Base-by-base conservation (phyloP, 331 rosid genomes). In the Acacia pycnantha region DNA sequence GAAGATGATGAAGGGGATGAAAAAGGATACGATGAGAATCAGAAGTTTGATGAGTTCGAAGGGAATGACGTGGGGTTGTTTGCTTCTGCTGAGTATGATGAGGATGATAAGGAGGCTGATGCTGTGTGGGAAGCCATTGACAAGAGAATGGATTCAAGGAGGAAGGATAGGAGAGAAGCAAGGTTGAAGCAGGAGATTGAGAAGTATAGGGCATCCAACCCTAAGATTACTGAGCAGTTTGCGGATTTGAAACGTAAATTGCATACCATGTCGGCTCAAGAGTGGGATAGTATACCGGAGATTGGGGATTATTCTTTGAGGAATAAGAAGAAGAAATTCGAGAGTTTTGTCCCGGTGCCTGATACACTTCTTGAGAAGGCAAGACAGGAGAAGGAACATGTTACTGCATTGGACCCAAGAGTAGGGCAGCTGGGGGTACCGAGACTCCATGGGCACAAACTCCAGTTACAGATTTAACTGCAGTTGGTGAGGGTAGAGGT, bases 351-450 rank as follows among this genome's bases (percentile, higher is more conserved):
- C 27, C 98, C 97, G 3, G 92, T 90, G 50, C 98, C 94, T 8
- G 97, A 94, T 87, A 94, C 97, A 0, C 89, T 94, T 8, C 90
- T 92, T 14, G 97, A 94, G 92, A 94, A 92, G 86, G 98, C 98
- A 9, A 89, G 97, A 78, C 94, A 92, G 73, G 98, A 94, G 65
- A 81, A 94, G 79, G 98, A 94, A 86, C 98, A 92, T 82, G 93
- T 94, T 15, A 88, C 93, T 0, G 92, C 94, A 8, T 82, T 94
- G 87, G 97, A 94, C 83, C 98, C 0, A 94, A 94, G 90, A 92
- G 92, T 68, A 83, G 94, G 65, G 85, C 89, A 0, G 91, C 89
- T 0, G 86, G 90, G 3, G 98, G 97, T 21, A 86, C 91, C 2
- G 98, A 91, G 82, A 94, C 97, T 16, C 97, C 94, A 0, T 94